These are phyloP conservation scores for Lecanicillium sp. DNA, from an alignment of 2,329 filamentous ascomycete species.

Conservation along the genomic window DNA sequence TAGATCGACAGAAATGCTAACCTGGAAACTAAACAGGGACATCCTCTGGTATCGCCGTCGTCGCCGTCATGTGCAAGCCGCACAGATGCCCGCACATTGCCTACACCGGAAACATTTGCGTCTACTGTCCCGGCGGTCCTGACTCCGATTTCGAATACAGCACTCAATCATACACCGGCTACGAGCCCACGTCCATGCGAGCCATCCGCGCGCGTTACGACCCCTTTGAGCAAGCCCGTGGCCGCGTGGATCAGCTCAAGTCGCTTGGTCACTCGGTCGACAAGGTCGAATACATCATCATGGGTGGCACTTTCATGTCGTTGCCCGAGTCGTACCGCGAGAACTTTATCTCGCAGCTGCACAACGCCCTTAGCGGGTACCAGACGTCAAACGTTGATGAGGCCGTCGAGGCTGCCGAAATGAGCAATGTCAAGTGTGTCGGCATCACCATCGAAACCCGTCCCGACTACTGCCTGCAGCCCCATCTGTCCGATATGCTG, in stretches of 20 bases:
- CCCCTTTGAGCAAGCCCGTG: slow-evolving; percentile 93
- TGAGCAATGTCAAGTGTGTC: slow-evolving; percentile 96
- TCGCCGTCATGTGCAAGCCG: slow-evolving; percentile 99
- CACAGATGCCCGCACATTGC: slow-evolving; percentile 96
- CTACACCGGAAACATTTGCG: slow-evolving; percentile 97
- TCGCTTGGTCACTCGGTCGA: slow-evolving; percentile 93
- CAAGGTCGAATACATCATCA: slow-evolving; percentile 99
- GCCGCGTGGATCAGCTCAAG: slow-evolving; percentile 93
- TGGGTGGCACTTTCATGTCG: slow-evolving; percentile 99
- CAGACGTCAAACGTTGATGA: slow-evolving; percentile 92
- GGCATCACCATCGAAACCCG: slow-evolving; percentile 97
- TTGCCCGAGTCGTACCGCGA: slow-evolving; percentile 82
- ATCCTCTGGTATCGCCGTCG: slow-evolving; percentile 93
- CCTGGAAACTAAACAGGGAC: slow-evolving; percentile 57
- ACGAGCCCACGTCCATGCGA: slow-evolving; percentile 97
- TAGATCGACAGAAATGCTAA: too few species aligned
- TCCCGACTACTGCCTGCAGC: slow-evolving; percentile 92
- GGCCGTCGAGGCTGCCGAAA: slow-evolving; percentile 85
- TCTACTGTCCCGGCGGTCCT: slow-evolving; percentile 95
- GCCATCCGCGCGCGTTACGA: slow-evolving; percentile 96
- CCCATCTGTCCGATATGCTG: slow-evolving; percentile 92
- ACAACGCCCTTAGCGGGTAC: slow-evolving; percentile 95
- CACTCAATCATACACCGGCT: slow-evolving; percentile 96
- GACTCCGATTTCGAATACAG: slow-evolving; percentile 99
- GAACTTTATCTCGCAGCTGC: slow-evolving; percentile 87